Evolutionary conservation across 495 filamentous ascomycete species (phyloP).

Genomic region (Penicillium paxilli): DNA sequence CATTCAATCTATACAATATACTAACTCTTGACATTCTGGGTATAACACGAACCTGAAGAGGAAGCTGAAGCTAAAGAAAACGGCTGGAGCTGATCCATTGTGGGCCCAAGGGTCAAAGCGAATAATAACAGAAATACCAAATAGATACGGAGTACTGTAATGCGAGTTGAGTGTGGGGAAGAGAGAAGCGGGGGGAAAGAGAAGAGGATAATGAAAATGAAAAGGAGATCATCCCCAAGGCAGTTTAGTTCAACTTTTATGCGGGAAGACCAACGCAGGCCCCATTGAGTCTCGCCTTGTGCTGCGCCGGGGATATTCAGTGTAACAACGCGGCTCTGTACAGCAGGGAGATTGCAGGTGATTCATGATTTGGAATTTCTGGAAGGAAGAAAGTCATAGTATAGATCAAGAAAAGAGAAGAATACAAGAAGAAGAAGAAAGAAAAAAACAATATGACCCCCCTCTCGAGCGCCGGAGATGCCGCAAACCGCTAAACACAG

Average conservation of each 20-base stretch:
- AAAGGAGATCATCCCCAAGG: too few species aligned
- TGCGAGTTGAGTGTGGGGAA: slow-evolving; percentile 6
- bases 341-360: too few species aligned
- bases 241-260: too few species aligned
- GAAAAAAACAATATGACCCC: too few species aligned
- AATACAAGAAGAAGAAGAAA: too few species aligned
- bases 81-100: slow-evolving; percentile 30
- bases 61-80: slow-evolving; percentile 22
- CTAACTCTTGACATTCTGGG: too few species aligned
- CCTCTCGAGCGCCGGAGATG: slow-evolving; percentile 22
- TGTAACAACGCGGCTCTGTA: slow-evolving; percentile 15
- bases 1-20: too few species aligned
- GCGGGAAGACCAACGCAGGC: slow-evolving; percentile 25
- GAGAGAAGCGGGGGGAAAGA: slow-evolving; percentile 4
- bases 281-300: slow-evolving; percentile 20
- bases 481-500: slow-evolving; percentile 5
- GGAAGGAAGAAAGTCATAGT: too few species aligned
- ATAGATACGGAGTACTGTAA: too few species aligned
- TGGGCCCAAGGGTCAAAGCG: slow-evolving; percentile 25
- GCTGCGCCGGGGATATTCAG: slow-evolving; percentile 20
- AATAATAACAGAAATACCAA: too few species aligned
- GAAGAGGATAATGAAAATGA: slow-evolving; percentile 20
- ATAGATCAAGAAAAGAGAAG: slow-evolving; percentile 2
- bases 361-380: too few species aligned
- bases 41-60: slow-evolving; percentile 31